Conservation (phyloP, 2,329 filamentous ascomycete genomes). For the Sclerotinia sclerotiorum region DNA sequence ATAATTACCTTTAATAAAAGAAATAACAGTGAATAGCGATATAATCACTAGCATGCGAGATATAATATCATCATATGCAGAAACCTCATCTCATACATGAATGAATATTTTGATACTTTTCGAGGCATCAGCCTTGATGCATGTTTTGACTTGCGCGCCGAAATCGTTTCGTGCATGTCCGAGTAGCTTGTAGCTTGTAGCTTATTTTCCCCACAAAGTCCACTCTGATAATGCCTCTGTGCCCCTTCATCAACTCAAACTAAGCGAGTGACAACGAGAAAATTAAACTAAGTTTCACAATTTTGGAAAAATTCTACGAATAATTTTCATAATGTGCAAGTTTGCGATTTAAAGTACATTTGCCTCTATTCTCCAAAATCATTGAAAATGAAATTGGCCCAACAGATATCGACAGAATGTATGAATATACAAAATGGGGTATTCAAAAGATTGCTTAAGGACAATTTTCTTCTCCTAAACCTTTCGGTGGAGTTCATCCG, state of each 20-base stretch:
- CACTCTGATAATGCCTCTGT: background rate
- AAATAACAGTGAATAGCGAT: background rate
- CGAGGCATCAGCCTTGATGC: background rate
- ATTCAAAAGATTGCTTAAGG: background rate
- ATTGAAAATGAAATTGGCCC: background rate
- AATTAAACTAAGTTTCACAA: background rate
- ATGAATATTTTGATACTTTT: background rate
- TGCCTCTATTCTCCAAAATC: background rate
- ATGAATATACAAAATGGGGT: background rate
- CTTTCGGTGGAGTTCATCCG: background rate
- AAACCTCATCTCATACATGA: background rate
- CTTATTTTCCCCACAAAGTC: constrained; percentile 1
- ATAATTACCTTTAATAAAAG: background rate
- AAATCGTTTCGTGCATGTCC: background rate
- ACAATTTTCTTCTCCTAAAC: too few species aligned
- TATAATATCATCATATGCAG: background rate
- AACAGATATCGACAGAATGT: background rate
- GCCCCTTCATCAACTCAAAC: background rate
- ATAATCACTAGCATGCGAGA: background rate
- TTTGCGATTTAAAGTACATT: background rate
- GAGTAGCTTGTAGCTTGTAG: background rate
- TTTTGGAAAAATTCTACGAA: background rate
- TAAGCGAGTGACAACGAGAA: constrained; percentile 2
- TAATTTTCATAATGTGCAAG: background rate
- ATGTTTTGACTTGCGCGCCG: background rate